phyloP scores from a whole-genome alignment of 805 yeast species.

The Teunomyces lycoperdinae region DNA sequence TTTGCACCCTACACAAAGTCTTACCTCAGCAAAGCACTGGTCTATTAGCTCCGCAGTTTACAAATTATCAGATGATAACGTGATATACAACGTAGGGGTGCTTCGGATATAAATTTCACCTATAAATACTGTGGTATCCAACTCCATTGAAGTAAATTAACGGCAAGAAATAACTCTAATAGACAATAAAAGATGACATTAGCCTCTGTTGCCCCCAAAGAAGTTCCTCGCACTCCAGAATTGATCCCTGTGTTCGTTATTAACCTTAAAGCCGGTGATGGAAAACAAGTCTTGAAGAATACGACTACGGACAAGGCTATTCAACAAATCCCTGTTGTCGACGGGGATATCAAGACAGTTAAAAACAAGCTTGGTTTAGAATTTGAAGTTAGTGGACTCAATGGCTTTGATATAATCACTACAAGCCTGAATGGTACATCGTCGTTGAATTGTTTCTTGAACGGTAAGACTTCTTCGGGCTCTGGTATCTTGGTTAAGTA shows the following conservation, averaged over 20 bases:
- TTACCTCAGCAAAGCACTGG: not conserved
- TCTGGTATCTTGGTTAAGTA: slow-evolving; percentile 43
- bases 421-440: slow-evolving; percentile 23
- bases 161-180: too few species aligned
- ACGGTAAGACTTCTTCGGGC: slow-evolving; percentile 44
- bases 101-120: not conserved
- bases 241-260: slow-evolving; percentile 31
- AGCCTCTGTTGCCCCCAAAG: slow-evolving; percentile 5
- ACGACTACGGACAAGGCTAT: slow-evolving; percentile 16
- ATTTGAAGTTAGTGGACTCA: slow-evolving; percentile 23
- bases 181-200: not conserved
- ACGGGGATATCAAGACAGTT: slow-evolving; percentile 31
- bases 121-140: not conserved
- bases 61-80: not conserved
- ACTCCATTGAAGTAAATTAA: not conserved
- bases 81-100: not conserved
- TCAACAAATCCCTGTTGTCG: slow-evolving; percentile 19
- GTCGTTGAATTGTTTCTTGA: slow-evolving; percentile 50
- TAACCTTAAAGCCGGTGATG: slow-evolving; percentile 25
- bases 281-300: slow-evolving; percentile 16
- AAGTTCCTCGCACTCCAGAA: slow-evolving; percentile 22
- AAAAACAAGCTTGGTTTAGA: slow-evolving; percentile 30
- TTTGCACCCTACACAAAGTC: not conserved
- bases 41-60: not conserved
- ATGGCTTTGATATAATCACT: slow-evolving; percentile 51